These are phyloP conservation scores for Berberis vulgaris DNA, from an alignment of 164 flowering plant genomes.

Conservation along the genomic window DNA sequence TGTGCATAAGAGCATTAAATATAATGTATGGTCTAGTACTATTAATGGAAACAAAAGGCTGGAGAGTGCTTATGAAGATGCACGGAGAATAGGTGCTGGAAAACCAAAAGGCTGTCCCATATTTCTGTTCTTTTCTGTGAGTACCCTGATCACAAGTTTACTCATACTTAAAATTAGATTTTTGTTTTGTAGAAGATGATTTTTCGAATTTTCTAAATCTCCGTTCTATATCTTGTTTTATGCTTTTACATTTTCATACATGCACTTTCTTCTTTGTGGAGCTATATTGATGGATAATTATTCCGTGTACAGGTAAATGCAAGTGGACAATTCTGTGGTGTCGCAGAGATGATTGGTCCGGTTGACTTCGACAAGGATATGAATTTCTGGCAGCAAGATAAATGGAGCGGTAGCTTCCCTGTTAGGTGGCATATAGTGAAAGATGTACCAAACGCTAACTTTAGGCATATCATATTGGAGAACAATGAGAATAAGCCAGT, in stretches of 20 bases:
- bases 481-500: conserved; percentile 95
- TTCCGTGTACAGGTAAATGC: conserved; percentile 65
- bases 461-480: conserved; percentile 76
- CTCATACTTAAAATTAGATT: background rate
- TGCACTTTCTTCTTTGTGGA: background rate
- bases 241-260: background rate
- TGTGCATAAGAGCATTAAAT: conserved; percentile 90
- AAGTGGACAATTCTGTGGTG: conserved; percentile 94
- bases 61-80: conserved; percentile 59
- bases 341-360: conserved; percentile 87
- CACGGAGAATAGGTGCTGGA: conserved; percentile 45
- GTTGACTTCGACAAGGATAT: conserved; percentile 73
- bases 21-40: conserved; percentile 91
- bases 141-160: conserved; percentile 15
- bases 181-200: background rate
- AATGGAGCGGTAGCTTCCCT: conserved; percentile 90
- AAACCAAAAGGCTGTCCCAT: conserved; percentile 59
- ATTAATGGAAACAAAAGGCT: conserved; percentile 90
- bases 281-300: conserved; percentile 2
- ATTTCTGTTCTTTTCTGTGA: conserved; percentile 84
- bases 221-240: background rate
- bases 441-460: conserved; percentile 70
- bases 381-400: conserved; percentile 98
- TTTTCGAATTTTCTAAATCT: background rate
- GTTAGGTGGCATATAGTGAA: conserved; percentile 90